Conservation (phyloP, 192 early-diverging fungal species). For the Chytriomyces confervae region DNA sequence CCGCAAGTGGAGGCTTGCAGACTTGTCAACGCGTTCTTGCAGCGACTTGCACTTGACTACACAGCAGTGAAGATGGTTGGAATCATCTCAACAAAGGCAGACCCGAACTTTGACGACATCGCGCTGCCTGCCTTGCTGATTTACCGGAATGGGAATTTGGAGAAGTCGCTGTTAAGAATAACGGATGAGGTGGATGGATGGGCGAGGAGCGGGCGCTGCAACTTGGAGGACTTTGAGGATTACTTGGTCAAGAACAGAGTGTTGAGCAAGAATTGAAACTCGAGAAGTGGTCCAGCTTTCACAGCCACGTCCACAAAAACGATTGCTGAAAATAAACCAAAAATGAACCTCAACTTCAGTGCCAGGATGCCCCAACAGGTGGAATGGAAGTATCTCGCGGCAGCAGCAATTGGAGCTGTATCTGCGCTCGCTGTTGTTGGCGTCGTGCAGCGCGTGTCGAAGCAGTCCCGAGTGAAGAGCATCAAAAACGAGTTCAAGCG, state of each 20-base stretch:
- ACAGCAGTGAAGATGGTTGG: constrained; percentile 85
- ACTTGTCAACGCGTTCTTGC: constrained; percentile 75
- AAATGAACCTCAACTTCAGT: not conserved
- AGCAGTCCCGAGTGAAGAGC: constrained; percentile 5
- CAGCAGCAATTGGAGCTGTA: constrained; percentile 6
- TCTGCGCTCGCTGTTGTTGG: not conserved
- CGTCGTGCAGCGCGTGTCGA: not conserved
- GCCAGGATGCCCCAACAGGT: not conserved
- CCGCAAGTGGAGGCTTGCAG: constrained; percentile 59
- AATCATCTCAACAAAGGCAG: constrained; percentile 71
- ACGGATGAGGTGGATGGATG: constrained; percentile 54
- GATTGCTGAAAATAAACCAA: no score
- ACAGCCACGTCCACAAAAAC: no score
- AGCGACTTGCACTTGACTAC: constrained; percentile 73
- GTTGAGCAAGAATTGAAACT: constrained; percentile 12
- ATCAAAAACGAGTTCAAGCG: constrained; percentile 4
- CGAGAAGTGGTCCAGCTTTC: no score
- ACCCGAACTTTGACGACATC: constrained; percentile 57
- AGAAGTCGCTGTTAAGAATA: constrained; percentile 46
- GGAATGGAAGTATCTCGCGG: not conserved
- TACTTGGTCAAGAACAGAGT: constrained; percentile 40
- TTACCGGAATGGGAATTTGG: constrained; percentile 51
- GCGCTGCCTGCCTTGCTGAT: constrained; percentile 57
- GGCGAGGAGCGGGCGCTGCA: constrained; percentile 45
- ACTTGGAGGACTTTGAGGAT: constrained; percentile 53